Base-by-base conservation (phyloP, 2,329 filamentous ascomycete genomes). In the Chrysoporthe puriensis region DNA sequence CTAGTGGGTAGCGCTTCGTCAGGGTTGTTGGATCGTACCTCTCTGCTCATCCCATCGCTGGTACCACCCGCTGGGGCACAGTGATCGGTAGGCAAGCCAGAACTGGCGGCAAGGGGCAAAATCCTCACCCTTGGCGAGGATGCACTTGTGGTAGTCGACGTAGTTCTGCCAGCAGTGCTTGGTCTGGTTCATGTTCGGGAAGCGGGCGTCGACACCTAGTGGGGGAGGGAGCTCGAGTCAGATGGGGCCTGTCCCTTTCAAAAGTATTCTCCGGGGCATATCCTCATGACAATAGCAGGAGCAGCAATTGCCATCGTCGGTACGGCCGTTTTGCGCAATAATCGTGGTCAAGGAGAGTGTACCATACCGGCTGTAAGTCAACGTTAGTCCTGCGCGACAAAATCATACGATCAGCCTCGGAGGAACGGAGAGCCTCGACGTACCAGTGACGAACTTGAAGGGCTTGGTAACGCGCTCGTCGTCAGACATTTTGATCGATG, bases 91-190 rank as follows among this genome's bases (percentile, higher is more conserved):
- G 76, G 96, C 94, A 77, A 96, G 89, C 87, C 90, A 93, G 88
- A 99, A 99, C 95, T 99, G 75, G 68, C 90, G 91, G 91, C 95
- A 98, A 73, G 95, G 95, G 76, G 92, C 91, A 82, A 98, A 98
- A 80, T 97, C 94, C 87, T 98, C 95, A 83, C 95, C 95, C 89
- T 98, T 98, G 84, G 94, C 95, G 80, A 91, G 86, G 83, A 97
- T 94, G 87, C 96, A 99, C 89, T 99, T 99, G 90, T 99, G 93
- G 88, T 99, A 98, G 84, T 99, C 96, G 86, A 99, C 96, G 85
- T 99, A 99, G 89, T 99, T 99, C 83, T 99, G 96, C 96, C 96
- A 99, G 93, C 96, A 99, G 90, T 99, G 94, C 91, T 97, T 97
- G 84, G 94, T 91, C 86, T 96, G 93, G 87, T 99, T 99, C 87